These are phyloP conservation scores for Beauveria sp. DNA, from an alignment of 2,329 filamentous ascomycete species.

Conservation along the genomic window DNA sequence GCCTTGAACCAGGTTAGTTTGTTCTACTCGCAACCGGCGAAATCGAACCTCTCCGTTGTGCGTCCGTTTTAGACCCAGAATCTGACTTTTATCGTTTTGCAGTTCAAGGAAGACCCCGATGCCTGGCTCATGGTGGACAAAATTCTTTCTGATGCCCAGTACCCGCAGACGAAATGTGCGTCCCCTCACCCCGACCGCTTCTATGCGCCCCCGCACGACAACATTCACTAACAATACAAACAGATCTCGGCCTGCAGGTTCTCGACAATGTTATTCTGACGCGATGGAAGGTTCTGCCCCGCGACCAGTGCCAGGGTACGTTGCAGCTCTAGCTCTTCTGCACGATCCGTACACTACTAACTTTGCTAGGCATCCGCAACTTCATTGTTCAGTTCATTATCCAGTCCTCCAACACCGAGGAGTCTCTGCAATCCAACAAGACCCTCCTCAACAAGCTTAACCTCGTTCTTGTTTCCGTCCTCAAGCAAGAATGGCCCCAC, in stretches of 20 bases:
- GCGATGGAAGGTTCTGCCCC: slow-evolving; percentile 94
- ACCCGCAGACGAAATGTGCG: slow-evolving; percentile 93
- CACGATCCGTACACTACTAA: slow-evolving; percentile 14
- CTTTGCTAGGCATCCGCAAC: slow-evolving; percentile 77
- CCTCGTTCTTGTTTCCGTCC: slow-evolving; percentile 88
- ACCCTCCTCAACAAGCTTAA: slow-evolving; percentile 97
- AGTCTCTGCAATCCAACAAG: slow-evolving; percentile 74
- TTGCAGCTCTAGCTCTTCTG: slow-evolving; percentile 7
- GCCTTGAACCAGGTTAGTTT: slow-evolving; percentile 78
- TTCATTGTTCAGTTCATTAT: slow-evolving; percentile 99
- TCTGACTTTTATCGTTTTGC: slow-evolving; percentile 5
- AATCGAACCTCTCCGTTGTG: not conserved
- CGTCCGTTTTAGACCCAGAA: not conserved
- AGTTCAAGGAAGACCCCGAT: slow-evolving; percentile 99
- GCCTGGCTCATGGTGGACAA: slow-evolving; percentile 96
- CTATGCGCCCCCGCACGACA: slow-evolving; percentile 12
- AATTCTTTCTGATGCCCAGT: slow-evolving; percentile 86
- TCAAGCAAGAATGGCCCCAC: slow-evolving; percentile 99
- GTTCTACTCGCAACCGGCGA: slow-evolving; percentile 11
- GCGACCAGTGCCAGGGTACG: slow-evolving; percentile 86
- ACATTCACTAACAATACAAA: slow-evolving; percentile 19
- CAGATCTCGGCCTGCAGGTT: slow-evolving; percentile 89
- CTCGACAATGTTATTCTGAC: slow-evolving; percentile 98
- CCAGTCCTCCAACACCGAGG: slow-evolving; percentile 82
- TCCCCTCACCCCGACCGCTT: slow-evolving; percentile 17